These are phyloP conservation scores for Fusarium clavum DNA, from an alignment of 2,329 filamentous ascomycete genomes.

Conservation along the genomic window DNA sequence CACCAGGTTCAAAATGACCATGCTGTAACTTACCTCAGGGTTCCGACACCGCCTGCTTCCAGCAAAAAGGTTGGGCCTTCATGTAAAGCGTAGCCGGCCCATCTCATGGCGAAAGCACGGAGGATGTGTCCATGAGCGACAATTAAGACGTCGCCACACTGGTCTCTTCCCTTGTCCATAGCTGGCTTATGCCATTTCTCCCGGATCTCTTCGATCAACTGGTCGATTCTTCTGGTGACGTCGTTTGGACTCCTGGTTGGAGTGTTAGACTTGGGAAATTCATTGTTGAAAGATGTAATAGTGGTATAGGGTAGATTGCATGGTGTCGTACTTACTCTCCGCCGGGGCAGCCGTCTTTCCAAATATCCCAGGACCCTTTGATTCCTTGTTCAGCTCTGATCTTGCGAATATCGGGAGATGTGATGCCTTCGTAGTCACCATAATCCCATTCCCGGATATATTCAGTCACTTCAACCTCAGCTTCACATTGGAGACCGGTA, in stretches of 20 bases:
- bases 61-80: constrained; percentile 83
- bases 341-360: constrained; percentile 86
- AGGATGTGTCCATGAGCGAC: constrained; percentile 94
- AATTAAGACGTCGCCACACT: constrained; percentile 61
- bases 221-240: constrained; percentile 78
- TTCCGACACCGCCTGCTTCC: constrained; percentile 89
- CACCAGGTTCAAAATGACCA: neutral
- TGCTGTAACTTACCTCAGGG: constrained; percentile 69
- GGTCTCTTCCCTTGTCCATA: constrained; percentile 64
- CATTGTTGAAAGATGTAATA: neutral
- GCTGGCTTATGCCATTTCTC: constrained; percentile 70
- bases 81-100: constrained; percentile 78
- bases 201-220: constrained; percentile 80
- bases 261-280: constrained; percentile 17
- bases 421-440: constrained; percentile 86
- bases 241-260: constrained; percentile 73
- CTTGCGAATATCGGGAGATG: constrained; percentile 74
- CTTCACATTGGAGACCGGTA: constrained; percentile 62
- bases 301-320: constrained; percentile 6
- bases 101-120: constrained; percentile 87
- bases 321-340: constrained; percentile 74
- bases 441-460: constrained; percentile 90
- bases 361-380: constrained; percentile 80
- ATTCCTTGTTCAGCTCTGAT: constrained; percentile 68
- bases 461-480: constrained; percentile 74